Base-by-base conservation (phyloP, 164 flowering plant species). In the Malania oleifera region DNA sequence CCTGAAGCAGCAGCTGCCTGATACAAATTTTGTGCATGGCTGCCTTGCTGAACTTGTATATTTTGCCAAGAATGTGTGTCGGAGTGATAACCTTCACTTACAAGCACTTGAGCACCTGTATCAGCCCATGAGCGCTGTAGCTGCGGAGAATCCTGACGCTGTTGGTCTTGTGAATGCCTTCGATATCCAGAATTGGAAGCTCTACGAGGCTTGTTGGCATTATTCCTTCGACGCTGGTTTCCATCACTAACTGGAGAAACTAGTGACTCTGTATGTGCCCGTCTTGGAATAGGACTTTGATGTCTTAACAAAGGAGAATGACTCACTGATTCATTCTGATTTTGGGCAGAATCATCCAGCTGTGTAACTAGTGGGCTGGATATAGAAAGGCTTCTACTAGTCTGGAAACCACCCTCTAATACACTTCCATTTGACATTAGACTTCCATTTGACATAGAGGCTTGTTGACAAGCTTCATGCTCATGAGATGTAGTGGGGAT, bases 121-220 rank as follows among this genome's bases (percentile, higher is more conserved):
- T 69, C 75, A 60, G 61, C 49, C 31, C 39, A 56, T 44, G 64
- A 54, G 39, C 57, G 45, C 8, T 49, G 73, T 25, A 38, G 51
- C 28, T 61, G 77, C 13, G 70, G 73, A 65, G 73, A 68, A 29
- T 10, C 54, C 26, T 73, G 72, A 57, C 61, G 75, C 31, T 54
- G 62, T 57, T 64, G 77, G 58, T 61, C 72, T 34, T 69, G 67
- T 31, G 73, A 57, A 38, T 61, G 60, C 56, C 67, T 67, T 8
- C 47, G 70, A 56, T 46, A 62, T 23, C 66, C 56, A 56, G 41
- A 66, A 39, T 53, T 60, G 35, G 67, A 46, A 57, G 59, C 75
- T 57, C 63, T 54, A 17, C 31, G 63, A 61, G 41, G n/a, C 45
- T 64, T 70, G 51, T 65, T 64, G 23, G 25, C 1, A 60, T 54